phyloP scores from a whole-genome alignment of 192 early-diverging fungal species.

The Umbelopsis sp. region DNA sequence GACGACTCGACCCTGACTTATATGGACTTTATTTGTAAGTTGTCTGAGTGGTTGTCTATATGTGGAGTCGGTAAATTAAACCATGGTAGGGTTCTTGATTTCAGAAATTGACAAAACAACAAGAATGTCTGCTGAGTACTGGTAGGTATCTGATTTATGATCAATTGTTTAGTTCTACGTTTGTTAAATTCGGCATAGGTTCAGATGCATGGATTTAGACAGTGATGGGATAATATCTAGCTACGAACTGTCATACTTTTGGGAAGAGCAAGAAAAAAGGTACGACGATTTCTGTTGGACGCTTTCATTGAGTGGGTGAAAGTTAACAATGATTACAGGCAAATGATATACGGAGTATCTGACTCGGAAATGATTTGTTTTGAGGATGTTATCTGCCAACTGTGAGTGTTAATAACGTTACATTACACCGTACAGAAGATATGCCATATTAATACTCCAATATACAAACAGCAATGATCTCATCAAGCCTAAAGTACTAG shows the following conservation, averaged over 20 bases:
- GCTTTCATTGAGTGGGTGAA: neutral
- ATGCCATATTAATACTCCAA: neutral
- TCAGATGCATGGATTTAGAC: constrained; percentile 90
- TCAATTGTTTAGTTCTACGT: neutral
- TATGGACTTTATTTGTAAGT: constrained; percentile 44
- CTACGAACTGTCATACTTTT: constrained; percentile 88
- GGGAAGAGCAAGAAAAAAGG: constrained; percentile 69
- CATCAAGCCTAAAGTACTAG: constrained; percentile 27
- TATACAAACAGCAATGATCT: constrained; percentile 31
- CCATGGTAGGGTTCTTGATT: constrained; percentile 38
- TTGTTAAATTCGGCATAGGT: constrained; percentile 65
- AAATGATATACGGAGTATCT: neutral
- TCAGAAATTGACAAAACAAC: constrained; percentile 40
- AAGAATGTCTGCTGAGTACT: constrained; percentile 39
- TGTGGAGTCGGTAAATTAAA: neutral
- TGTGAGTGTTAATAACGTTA: constrained; percentile 18
- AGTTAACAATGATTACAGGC: neutral
- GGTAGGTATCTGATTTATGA: constrained; percentile 1
- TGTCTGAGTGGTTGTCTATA: neutral
- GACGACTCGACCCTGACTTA: constrained; percentile 25
- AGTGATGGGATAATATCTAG: constrained; percentile 83
- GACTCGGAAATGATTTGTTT: constrained; percentile 27
- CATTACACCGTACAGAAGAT: neutral
- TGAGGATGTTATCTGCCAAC: constrained; percentile 40
- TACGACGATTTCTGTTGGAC: neutral